Evolutionary conservation across 495 filamentous ascomycete species (phyloP).

Genomic region (Annulohypoxylon maeteangense): DNA sequence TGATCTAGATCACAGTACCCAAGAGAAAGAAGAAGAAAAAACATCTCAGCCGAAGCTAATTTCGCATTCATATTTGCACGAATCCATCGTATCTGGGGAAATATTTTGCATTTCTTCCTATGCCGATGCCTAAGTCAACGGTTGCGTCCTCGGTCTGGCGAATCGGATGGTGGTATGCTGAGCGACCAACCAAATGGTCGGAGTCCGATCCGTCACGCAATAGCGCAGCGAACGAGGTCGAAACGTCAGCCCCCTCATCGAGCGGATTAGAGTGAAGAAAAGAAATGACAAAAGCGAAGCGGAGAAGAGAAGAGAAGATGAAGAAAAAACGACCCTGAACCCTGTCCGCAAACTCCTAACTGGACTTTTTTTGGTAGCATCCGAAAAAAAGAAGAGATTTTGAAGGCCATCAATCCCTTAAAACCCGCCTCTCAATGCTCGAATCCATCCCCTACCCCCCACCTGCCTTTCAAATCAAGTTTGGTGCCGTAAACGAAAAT

Average conservation of each 20-base stretch:
- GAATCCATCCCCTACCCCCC: not conserved
- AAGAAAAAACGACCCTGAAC: slow-evolving; percentile 8
- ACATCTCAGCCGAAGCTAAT: not conserved
- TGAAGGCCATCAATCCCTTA: not conserved
- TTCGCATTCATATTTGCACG: not conserved
- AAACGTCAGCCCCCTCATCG: slow-evolving; percentile 10
- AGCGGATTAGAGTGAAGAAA: slow-evolving; percentile 12
- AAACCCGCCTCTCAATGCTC: not conserved
- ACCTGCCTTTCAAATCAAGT: not conserved
- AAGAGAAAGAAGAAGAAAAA: not conserved
- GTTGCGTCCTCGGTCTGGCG: not conserved
- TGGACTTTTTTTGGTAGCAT: slow-evolving; percentile 34
- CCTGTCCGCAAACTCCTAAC: slow-evolving; percentile 40
- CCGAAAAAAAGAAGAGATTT: slow-evolving; percentile 19
- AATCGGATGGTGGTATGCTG: not conserved
- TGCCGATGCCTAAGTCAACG: slow-evolving; percentile 24
- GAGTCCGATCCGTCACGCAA: not conserved
- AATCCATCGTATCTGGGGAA: not conserved
- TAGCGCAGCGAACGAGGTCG: not conserved
- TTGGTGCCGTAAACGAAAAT: not conserved
- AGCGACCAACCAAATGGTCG: not conserved
- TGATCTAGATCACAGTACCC: not conserved
- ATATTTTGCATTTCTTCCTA: slow-evolving; percentile 26
- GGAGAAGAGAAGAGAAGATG: slow-evolving; percentile 3
- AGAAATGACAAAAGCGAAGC: slow-evolving; percentile 2